A percentile compares a stretch with the other conserved stretches of the same genome.
Conservation (phyloP, 306 rosid genomes). For the Acmispon strigosus region DNA sequence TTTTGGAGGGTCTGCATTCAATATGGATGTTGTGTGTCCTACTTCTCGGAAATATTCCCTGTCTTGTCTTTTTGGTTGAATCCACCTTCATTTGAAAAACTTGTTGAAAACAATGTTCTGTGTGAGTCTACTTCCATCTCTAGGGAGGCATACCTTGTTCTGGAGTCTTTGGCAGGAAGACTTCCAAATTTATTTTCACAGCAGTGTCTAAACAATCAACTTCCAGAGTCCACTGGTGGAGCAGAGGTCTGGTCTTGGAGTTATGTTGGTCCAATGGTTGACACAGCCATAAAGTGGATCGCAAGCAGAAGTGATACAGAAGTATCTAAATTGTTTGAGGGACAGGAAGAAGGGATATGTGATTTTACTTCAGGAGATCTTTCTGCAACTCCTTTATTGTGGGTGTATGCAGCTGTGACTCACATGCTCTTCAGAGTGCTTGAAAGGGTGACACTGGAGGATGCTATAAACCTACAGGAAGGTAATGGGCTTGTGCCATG, state of each 20-base stretch:
- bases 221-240: slow-evolving; percentile 30
- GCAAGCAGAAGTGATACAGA: slow-evolving; percentile 52
- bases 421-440: slow-evolving; percentile 72
- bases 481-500: slow-evolving; percentile 57
- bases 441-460: slow-evolving; percentile 55
- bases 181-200: slow-evolving; percentile 71
- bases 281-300: slow-evolving; percentile 79
- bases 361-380: slow-evolving; percentile 25
- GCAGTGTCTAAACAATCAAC: slow-evolving; percentile 33
- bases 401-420: slow-evolving; percentile 69
- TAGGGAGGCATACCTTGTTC: slow-evolving; percentile 70
- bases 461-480: slow-evolving; percentile 27
- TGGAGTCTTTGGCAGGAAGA: slow-evolving; percentile 73
- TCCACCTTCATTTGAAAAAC: slow-evolving; percentile 62
- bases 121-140: slow-evolving; percentile 64
- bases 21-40: slow-evolving; percentile 72
- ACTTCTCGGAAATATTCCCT: slow-evolving; percentile 68
- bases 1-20: slow-evolving; percentile 92
- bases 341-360: slow-evolving; percentile 22
- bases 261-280: slow-evolving; percentile 85
- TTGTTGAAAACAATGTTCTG: slow-evolving; percentile 43
- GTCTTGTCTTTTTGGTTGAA: slow-evolving; percentile 79
- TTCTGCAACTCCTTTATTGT: slow-evolving; percentile 50
- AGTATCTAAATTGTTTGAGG: slow-evolving; percentile 40
- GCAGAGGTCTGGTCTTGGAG: slow-evolving; percentile 88